A percentile compares a stretch with the other conserved stretches of the same genome.
phyloP scores from a whole-genome alignment of 257 asterid species.

The Apocynum venetum region DNA sequence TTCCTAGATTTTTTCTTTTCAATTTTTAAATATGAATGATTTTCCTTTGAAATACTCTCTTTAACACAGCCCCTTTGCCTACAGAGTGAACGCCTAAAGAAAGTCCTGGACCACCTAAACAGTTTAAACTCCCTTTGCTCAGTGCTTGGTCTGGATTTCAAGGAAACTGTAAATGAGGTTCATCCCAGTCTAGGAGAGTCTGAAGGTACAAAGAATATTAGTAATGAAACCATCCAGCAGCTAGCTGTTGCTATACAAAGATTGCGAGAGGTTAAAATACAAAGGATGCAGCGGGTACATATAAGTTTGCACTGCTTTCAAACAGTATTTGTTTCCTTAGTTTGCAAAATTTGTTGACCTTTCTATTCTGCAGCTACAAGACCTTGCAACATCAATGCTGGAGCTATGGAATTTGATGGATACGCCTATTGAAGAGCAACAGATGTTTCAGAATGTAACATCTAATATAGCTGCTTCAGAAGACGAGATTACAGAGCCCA shows the following conservation, averaged over 20 bases:
- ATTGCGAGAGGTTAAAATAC: conserved; percentile 61
- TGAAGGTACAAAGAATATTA: conserved; percentile 60
- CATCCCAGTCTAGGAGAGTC: conserved; percentile 83
- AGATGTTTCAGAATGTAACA: conserved; percentile 73
- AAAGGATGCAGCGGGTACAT: conserved; percentile 83
- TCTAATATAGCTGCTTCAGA: conserved; percentile 86
- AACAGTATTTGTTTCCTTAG: conserved; percentile 4
- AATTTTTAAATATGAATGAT: background rate
- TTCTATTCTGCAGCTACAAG: conserved; percentile 58
- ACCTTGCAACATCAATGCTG: conserved; percentile 77
- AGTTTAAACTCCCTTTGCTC: conserved; percentile 67
- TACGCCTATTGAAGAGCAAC: conserved; percentile 91
- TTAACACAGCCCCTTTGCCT: conserved; percentile 21
- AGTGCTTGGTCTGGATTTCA: conserved; percentile 89
- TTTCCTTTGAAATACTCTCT: conserved; percentile 14
- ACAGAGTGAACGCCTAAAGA: conserved; percentile 89
- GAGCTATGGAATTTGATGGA: conserved; percentile 99
- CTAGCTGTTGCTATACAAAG: conserved; percentile 59
- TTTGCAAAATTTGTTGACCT: conserved; percentile 21
- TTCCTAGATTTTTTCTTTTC: background rate
- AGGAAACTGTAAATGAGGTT: conserved; percentile 60
- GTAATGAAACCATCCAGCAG: conserved; percentile 62
- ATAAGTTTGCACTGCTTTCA: conserved; percentile 2
- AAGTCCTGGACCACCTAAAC: conserved; percentile 63
- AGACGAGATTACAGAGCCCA: conserved; percentile 78